A percentile compares a stretch with the other conserved stretches of the same genome.
Conservation (phyloP, 1,284 basidiomycete species). For the Lignosus rhinocerotis region DNA sequence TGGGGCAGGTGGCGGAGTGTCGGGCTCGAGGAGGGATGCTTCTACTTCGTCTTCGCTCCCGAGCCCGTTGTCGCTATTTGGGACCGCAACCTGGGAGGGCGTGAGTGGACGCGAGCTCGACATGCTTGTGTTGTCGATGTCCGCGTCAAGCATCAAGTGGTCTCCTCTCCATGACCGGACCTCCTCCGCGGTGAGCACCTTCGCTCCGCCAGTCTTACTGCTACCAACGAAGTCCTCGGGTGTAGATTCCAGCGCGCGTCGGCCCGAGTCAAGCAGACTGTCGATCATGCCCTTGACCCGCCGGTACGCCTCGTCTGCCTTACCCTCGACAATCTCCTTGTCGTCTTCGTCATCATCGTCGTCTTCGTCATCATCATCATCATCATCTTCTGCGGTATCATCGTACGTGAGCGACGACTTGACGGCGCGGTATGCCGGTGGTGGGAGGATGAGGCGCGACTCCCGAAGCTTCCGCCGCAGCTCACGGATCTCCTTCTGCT, state of each 20-base stretch:
- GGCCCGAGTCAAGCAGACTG: constrained; percentile 58
- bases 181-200: constrained; percentile 73
- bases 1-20: constrained; percentile 17
- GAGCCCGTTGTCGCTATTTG: constrained; percentile 32
- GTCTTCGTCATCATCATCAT: constrained; percentile 40
- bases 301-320: constrained; percentile 53
- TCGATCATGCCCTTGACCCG: constrained; percentile 65
- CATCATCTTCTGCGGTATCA: constrained; percentile 42
- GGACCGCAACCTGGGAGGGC: constrained; percentile 36
- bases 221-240: constrained; percentile 51
- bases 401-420: constrained; percentile 46
- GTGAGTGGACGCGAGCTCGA: constrained; percentile 31
- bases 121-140: constrained; percentile 22
- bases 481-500: constrained; percentile 68
- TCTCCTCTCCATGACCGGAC: constrained; percentile 57
- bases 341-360: constrained; percentile 40
- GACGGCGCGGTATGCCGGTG: constrained; percentile 56
- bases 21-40: constrained; percentile 23
- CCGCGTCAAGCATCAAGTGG: constrained; percentile 26
- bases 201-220: constrained; percentile 46
- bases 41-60: constrained; percentile 31
- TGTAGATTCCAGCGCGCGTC: constrained; percentile 59
- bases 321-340: constrained; percentile 33
- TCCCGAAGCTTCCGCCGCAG: constrained; percentile 75
- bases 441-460: constrained; percentile 73